phyloP scores from a whole-genome alignment of 805 yeast species.

The Myxozyma monticola region DNA sequence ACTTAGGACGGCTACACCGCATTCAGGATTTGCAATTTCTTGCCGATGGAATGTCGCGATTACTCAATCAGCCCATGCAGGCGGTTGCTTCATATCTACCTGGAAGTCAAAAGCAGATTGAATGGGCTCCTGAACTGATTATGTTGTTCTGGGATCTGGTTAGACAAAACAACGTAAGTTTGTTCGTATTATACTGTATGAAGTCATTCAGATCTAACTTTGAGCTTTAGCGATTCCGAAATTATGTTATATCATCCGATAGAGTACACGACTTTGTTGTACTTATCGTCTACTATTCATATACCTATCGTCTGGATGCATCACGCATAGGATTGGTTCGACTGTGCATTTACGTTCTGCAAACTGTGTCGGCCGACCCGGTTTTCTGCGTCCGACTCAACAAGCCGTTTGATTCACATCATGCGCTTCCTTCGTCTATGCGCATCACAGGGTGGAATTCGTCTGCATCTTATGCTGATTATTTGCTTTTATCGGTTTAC shows the following conservation, averaged over 20 bases:
- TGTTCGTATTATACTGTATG: not conserved
- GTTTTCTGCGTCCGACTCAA: slow-evolving; percentile 32
- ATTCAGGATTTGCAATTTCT: slow-evolving; percentile 40
- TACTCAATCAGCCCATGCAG: slow-evolving; percentile 43
- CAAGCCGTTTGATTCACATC: slow-evolving; percentile 35
- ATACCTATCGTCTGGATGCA: slow-evolving; percentile 45
- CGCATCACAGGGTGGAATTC: slow-evolving; percentile 29
- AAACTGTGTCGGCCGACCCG: slow-evolving; percentile 36
- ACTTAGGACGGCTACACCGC: slow-evolving; percentile 39
- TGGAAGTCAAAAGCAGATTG: slow-evolving; percentile 34
- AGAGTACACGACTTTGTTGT: slow-evolving; percentile 57
- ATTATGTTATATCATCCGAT: slow-evolving; percentile 44
- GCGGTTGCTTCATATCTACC: slow-evolving; percentile 38
- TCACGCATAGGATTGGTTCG: slow-evolving; percentile 35
- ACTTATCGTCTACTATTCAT: slow-evolving; percentile 57
- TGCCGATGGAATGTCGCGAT: slow-evolving; percentile 35
- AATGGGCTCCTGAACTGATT: slow-evolving; percentile 58
- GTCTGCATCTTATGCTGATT: slow-evolving; percentile 36
- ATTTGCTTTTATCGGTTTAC: slow-evolving; percentile 32
- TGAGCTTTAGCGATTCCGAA: slow-evolving; percentile 35
- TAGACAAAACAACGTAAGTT: slow-evolving; percentile 59
- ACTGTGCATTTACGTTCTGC: slow-evolving; percentile 39
- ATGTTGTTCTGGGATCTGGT: slow-evolving; percentile 73
- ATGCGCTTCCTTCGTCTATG: slow-evolving; percentile 33
- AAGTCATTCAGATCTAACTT: not conserved